Conservation (phyloP, 805 yeast species). For the Allodekkera sacchari region DNA sequence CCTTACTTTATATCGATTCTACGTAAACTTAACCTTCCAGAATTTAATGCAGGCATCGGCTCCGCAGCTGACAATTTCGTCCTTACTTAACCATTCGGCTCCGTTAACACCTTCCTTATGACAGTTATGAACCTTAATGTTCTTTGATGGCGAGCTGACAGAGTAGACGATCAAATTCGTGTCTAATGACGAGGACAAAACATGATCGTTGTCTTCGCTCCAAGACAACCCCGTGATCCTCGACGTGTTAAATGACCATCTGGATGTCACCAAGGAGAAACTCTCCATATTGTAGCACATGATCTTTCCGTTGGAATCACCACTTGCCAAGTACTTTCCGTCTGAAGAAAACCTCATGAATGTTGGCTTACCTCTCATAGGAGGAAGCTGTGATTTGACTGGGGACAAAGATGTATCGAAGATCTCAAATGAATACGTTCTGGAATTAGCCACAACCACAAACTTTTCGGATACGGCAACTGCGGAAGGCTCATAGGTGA, state of each 20-base stretch:
- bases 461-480: slow-evolving; percentile 34
- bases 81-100: slow-evolving; percentile 56
- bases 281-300: slow-evolving; percentile 54
- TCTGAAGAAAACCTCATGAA: slow-evolving; percentile 63
- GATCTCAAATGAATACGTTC: slow-evolving; percentile 30
- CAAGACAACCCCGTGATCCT: slow-evolving; percentile 70
- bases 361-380: slow-evolving; percentile 56
- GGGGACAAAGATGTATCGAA: slow-evolving; percentile 22
- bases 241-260: slow-evolving; percentile 96
- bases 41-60: slow-evolving; percentile 71
- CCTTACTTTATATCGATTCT: too few species aligned
- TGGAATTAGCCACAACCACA: slow-evolving; percentile 43
- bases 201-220: slow-evolving; percentile 64
- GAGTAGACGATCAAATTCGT: slow-evolving; percentile 75
- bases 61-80: slow-evolving; percentile 60
- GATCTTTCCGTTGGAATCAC: slow-evolving; percentile 83
- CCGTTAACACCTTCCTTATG: slow-evolving; percentile 83
- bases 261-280: slow-evolving; percentile 56
- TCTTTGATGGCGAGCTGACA: slow-evolving; percentile 69
- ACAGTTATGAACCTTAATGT: slow-evolving; percentile 63
- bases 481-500: slow-evolving; percentile 36
- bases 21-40: slow-evolving; percentile 47
- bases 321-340: slow-evolving; percentile 65
- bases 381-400: slow-evolving; percentile 17
- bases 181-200: slow-evolving; percentile 79